A percentile compares a stretch with the other conserved stretches of the same genome.
Conservation (phyloP, 352 stramenopile species). For the Plasmopara muralis region DNA sequence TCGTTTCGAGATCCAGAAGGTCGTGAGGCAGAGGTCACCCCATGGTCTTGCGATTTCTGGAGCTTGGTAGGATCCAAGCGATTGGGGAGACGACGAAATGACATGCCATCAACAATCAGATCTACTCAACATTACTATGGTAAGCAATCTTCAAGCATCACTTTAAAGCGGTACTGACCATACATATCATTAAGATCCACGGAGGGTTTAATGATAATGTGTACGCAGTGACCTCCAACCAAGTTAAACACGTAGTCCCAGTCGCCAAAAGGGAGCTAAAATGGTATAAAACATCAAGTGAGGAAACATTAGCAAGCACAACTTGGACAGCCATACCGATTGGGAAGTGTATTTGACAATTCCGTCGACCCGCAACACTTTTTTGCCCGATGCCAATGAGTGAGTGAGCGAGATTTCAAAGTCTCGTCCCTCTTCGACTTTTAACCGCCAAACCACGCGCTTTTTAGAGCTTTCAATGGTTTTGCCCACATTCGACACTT, state of each 20-base stretch:
- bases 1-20: slow-evolving; percentile 25
- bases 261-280: slow-evolving; percentile 67
- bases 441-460: slow-evolving; percentile 73
- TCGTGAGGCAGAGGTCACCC: slow-evolving; percentile 21
- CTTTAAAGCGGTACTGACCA: slow-evolving; percentile 31
- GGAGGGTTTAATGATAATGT: slow-evolving; percentile 82
- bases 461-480: slow-evolving; percentile 84
- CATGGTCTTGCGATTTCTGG: slow-evolving; percentile 23
- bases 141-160: background rate
- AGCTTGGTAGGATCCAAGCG: slow-evolving; percentile 42
- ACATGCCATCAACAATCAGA: slow-evolving; percentile 74
- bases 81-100: slow-evolving; percentile 69
- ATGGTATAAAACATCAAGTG: background rate
- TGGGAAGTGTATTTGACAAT: slow-evolving; percentile 77
- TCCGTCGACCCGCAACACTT: slow-evolving; percentile 68
- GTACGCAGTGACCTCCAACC: slow-evolving; percentile 64
- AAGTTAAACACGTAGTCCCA: slow-evolving; percentile 85
- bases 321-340: slow-evolving; percentile 31
- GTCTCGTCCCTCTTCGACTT: slow-evolving; percentile 71
- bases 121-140: slow-evolving; percentile 25
- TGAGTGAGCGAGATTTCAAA: slow-evolving; percentile 83
- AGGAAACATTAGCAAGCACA: background rate
- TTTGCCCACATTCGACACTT: slow-evolving; percentile 78
- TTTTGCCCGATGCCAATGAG: slow-evolving; percentile 74
- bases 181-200: slow-evolving; percentile 86